phyloP scores from a whole-genome alignment of 192 early-diverging fungal genomes.

The Podila epicladia region DNA sequence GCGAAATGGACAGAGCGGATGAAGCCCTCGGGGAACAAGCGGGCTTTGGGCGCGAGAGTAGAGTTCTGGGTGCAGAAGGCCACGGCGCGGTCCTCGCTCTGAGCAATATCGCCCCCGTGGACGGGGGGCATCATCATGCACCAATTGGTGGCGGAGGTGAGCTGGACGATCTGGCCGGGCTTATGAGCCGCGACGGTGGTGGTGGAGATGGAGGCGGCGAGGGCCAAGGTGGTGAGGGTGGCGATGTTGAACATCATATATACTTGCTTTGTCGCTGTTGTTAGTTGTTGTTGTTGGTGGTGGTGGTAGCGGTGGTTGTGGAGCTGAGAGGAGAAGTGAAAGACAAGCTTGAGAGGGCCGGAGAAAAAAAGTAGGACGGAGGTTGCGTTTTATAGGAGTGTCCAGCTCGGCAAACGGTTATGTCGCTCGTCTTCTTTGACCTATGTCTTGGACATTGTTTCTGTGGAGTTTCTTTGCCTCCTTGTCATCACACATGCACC shows the following conservation, averaged over 20 bases:
- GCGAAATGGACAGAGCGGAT: conserved; percentile 58
- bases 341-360: too few relatives aligned
- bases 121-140: conserved; percentile 57
- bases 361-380: too few relatives aligned
- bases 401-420: too few relatives aligned
- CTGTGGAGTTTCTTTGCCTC: too few relatives aligned
- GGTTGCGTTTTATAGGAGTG: too few relatives aligned
- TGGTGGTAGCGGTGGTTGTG: not conserved
- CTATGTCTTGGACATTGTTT: too few relatives aligned
- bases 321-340: not conserved
- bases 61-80: conserved; percentile 55
- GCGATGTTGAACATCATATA: conserved; percentile 26
- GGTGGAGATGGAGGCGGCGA: not conserved
- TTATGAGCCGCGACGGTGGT: conserved; percentile 14
- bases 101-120: conserved; percentile 44
- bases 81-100: conserved; percentile 53
- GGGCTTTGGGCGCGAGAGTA: conserved; percentile 45
- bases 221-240: not conserved
- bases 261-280: not conserved
- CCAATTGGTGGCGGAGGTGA: conserved; percentile 26
- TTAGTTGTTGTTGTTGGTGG: not conserved
- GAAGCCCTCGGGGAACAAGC: conserved; percentile 54
- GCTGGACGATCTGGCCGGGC: conserved; percentile 27
- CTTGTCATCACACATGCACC: too few relatives aligned
- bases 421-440: too few relatives aligned